Percentiles rank a stretch among this genome's conserved stretches.
Evolutionary conservation across 202 grass and related monocot species (phyloP).

Genomic region (Elaeis oleifera): DNA sequence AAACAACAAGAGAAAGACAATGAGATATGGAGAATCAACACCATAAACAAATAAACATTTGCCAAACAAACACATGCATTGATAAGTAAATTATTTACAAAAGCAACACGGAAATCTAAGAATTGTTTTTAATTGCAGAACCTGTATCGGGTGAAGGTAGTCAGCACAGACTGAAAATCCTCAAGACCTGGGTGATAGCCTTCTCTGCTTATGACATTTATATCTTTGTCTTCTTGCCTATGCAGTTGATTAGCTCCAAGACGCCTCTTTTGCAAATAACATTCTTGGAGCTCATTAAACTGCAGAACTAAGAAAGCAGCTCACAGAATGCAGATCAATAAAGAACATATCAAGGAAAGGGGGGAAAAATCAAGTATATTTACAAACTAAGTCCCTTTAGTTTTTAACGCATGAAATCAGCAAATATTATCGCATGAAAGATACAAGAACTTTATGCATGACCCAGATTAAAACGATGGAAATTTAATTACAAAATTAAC

Average conservation of each 20-base stretch:
- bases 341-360: background rate
- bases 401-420: too few relatives aligned
- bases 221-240: slow-evolving; percentile 66
- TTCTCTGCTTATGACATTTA: slow-evolving; percentile 60
- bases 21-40: slow-evolving; percentile 5
- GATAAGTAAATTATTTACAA: background rate
- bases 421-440: too few relatives aligned
- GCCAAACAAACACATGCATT: too few relatives aligned
- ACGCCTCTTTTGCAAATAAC: slow-evolving; percentile 81
- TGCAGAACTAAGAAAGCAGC: slow-evolving; percentile 24
- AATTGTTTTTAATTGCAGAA: slow-evolving; percentile 27
- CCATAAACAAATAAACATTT: background rate
- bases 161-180: slow-evolving; percentile 97
- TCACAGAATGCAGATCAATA: slow-evolving; percentile 6
- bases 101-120: background rate
- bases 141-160: slow-evolving; percentile 98
- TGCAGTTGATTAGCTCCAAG: slow-evolving; percentile 39
- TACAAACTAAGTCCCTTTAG: too few relatives aligned
- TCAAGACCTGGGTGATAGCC: slow-evolving; percentile 83
- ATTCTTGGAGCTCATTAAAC: slow-evolving; percentile 98
- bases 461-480: too few relatives aligned
- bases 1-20: slow-evolving; percentile 16
- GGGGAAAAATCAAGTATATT: background rate
- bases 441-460: too few relatives aligned
- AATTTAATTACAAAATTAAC: too few relatives aligned